Percentiles rank a stretch among this genome's conserved stretches.
These are phyloP conservation scores for Urochloa ruziziensis DNA, from an alignment of 176 grass and related monocot genomes.

Conservation along the genomic window DNA sequence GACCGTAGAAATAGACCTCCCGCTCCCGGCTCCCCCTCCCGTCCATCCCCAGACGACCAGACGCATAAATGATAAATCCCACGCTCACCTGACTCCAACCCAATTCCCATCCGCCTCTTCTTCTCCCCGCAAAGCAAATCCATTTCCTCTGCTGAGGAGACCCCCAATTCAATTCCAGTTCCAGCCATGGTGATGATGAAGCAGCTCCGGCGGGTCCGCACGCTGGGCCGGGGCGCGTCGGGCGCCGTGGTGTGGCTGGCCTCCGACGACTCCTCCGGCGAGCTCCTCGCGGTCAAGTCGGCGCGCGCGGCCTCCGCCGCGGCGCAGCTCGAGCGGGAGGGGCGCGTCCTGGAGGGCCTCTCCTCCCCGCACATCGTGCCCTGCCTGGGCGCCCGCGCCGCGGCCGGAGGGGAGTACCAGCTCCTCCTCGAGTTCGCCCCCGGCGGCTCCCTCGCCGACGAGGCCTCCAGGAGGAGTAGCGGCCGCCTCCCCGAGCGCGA, in stretches of 20 bases:
- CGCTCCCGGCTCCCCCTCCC: background rate
- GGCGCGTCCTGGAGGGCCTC: constrained; percentile 51
- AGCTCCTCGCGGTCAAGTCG: constrained; percentile 74
- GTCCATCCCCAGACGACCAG: background rate
- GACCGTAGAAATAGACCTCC: constrained; percentile 32
- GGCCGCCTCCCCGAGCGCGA: constrained; percentile 43
- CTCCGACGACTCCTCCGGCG: constrained; percentile 36
- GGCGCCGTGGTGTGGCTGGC: constrained; percentile 63
- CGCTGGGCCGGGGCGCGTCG: constrained; percentile 59
- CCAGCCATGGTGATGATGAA: background rate
- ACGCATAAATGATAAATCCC: too few relatives aligned
- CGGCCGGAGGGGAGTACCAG: constrained; percentile 37
- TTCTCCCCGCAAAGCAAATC: background rate
- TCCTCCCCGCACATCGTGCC: constrained; percentile 67
- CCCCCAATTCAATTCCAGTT: background rate
- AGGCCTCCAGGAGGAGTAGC: constrained; percentile 29
- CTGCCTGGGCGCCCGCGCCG: constrained; percentile 51
- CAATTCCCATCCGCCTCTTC: background rate
- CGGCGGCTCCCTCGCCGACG: constrained; percentile 65
- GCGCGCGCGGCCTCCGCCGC: constrained; percentile 24
- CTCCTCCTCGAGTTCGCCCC: constrained; percentile 79
- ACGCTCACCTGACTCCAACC: background rate
- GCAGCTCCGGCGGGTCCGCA: constrained; percentile 42
- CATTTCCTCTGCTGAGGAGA: background rate
- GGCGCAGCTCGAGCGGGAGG: constrained; percentile 53